Evolutionary conservation across 805 yeast species (phyloP).

Genomic region (Kluyveromyces nonfermentans): DNA sequence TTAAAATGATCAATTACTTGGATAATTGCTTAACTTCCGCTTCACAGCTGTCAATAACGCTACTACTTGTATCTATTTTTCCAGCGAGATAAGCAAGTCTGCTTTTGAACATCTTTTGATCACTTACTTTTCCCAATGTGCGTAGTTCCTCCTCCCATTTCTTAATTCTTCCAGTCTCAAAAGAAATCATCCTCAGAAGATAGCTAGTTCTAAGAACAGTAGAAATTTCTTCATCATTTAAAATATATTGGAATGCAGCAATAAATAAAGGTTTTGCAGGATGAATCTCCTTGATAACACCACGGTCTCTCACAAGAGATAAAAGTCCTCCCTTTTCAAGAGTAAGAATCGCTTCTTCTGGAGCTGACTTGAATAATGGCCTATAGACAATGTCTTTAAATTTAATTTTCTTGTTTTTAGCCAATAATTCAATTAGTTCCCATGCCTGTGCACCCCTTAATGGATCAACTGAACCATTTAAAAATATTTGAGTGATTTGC

Average conservation of each 20-base stretch:
- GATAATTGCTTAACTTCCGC: slow-evolving; percentile 31
- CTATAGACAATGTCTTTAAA: slow-evolving; percentile 45
- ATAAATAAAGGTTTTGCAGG: slow-evolving; percentile 81
- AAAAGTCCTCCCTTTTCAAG: slow-evolving; percentile 77
- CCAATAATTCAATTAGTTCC: slow-evolving; percentile 61
- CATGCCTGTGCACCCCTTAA: slow-evolving; percentile 81
- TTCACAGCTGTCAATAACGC: slow-evolving; percentile 41
- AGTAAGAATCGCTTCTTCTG: slow-evolving; percentile 49
- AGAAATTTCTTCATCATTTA: slow-evolving; percentile 44
- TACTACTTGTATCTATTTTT: slow-evolving; percentile 57
- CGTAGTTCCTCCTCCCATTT: slow-evolving; percentile 64
- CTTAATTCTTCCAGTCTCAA: slow-evolving; percentile 54
- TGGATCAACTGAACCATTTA: slow-evolving; percentile 39
- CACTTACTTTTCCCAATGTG: slow-evolving; percentile 43
- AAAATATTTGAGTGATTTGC: slow-evolving; percentile 75
- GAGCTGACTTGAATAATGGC: slow-evolving; percentile 51
- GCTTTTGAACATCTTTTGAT: slow-evolving; percentile 44
- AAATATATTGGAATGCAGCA: slow-evolving; percentile 67
- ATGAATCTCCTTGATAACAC: slow-evolving; percentile 51
- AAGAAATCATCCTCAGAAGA: slow-evolving; percentile 41
- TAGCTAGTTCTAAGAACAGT: slow-evolving; percentile 58
- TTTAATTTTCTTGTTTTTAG: slow-evolving; percentile 37
- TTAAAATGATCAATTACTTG: not conserved
- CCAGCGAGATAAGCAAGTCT: slow-evolving; percentile 58
- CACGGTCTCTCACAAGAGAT: slow-evolving; percentile 63